These are phyloP conservation scores for Piper longum DNA, from an alignment of 164 flowering plant genomes.

Conservation along the genomic window DNA sequence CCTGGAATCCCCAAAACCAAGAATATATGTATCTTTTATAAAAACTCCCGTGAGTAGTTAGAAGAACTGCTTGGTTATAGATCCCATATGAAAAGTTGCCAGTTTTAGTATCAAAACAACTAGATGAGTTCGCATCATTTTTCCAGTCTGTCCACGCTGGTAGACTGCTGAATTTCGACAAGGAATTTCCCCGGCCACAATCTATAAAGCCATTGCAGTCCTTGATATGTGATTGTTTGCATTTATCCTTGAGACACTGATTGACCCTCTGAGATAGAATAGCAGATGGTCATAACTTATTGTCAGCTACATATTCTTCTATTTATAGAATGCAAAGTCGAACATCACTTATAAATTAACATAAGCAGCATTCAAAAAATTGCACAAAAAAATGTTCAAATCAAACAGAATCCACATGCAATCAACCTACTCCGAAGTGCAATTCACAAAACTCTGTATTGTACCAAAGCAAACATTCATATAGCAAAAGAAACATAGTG, in stretches of 20 bases:
- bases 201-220: conserved; percentile 42
- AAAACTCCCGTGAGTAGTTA: conserved; percentile 28
- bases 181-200: conserved; percentile 38
- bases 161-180: background rate
- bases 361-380: too few relatives aligned
- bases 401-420: too few relatives aligned
- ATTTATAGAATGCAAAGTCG: too few relatives aligned
- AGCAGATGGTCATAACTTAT: background rate
- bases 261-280: conserved; percentile 52
- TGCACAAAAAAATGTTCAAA: too few relatives aligned
- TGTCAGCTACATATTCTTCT: background rate
- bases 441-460: background rate
- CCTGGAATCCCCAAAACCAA: conserved; percentile 95
- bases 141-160: conserved; percentile 24
- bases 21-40: conserved; percentile 57
- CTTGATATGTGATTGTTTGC: conserved; percentile 11
- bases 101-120: conserved; percentile 24
- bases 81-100: conserved; percentile 51
- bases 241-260: conserved; percentile 70
- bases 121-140: conserved; percentile 18
- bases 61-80: conserved; percentile 41
- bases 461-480: background rate
- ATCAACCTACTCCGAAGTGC: too few relatives aligned
- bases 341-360: too few relatives aligned
- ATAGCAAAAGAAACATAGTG: background rate